These are phyloP conservation scores for Curvularia verruculosa DNA, from an alignment of 2,329 filamentous ascomycete genomes.

Conservation along the genomic window DNA sequence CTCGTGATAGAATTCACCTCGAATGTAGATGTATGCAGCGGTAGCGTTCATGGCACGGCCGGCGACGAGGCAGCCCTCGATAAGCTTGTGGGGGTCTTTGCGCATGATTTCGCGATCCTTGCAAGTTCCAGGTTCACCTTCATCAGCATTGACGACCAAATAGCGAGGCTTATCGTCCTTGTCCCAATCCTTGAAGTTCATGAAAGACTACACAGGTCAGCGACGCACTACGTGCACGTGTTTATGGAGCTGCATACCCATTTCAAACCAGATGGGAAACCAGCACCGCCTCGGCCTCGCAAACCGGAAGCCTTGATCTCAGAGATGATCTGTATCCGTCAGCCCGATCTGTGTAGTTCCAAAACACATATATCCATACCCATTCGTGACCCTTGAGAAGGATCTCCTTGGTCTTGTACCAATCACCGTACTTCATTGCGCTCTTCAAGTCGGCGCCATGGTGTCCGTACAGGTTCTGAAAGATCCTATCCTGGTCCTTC, in stretches of 20 bases:
- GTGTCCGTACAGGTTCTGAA: constrained; percentile 96
- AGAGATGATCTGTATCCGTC: constrained; percentile 74
- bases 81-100: constrained; percentile 98
- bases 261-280: constrained; percentile 98
- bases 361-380: constrained; percentile 54
- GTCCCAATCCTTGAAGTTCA: constrained; percentile 99
- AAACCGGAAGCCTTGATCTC: constrained; percentile 97
- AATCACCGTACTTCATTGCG: constrained; percentile 97
- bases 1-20: constrained; percentile 97
- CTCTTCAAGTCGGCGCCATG: constrained; percentile 89
- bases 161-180: constrained; percentile 96
- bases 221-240: constrained; percentile 1
- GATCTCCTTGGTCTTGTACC: constrained; percentile 99
- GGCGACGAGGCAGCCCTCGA: constrained; percentile 95
- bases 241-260: constrained; percentile 69
- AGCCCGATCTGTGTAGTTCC: constrained; percentile 17
- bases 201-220: constrained; percentile 76
- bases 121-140: constrained; percentile 98
- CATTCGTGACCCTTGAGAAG: constrained; percentile 96
- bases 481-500: constrained; percentile 96
- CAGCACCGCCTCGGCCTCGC: constrained; percentile 93
- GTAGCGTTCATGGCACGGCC: constrained; percentile 99
- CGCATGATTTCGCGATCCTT: constrained; percentile 99
- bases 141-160: constrained; percentile 96
- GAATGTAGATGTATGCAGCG: constrained; percentile 98